Evolutionary conservation across 257 asterid species (phyloP).

Genomic region (Striga asiatica): DNA sequence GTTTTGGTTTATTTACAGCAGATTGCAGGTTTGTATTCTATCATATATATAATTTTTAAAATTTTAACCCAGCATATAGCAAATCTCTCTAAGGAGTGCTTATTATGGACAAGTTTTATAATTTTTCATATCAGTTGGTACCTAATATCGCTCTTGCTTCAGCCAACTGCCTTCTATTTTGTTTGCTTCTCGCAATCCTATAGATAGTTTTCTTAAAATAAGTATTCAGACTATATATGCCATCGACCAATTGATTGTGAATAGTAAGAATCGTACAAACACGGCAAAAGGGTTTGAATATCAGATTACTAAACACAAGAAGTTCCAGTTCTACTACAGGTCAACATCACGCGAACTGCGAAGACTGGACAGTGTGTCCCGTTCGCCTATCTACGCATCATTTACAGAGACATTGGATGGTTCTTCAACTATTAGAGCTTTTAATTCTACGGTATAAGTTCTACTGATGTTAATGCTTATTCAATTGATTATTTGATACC

Average conservation of each 20-base stretch:
- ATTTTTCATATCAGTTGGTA: too few species aligned
- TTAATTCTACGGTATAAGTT: constrained; percentile 50
- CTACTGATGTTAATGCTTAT: background rate
- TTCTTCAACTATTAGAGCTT: constrained; percentile 85
- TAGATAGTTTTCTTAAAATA: too few species aligned
- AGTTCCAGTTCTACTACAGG: constrained; percentile 80
- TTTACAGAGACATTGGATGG: constrained; percentile 94
- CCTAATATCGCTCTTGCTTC: too few species aligned
- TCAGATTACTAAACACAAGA: constrained; percentile 19
- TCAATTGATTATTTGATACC: background rate
- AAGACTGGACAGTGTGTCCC: constrained; percentile 93
- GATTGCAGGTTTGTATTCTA: too few species aligned
- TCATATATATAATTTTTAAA: too few species aligned
- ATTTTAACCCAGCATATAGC: too few species aligned
- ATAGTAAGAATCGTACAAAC: background rate
- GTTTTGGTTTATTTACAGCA: background rate
- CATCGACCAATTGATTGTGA: background rate
- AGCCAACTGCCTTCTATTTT: too few species aligned
- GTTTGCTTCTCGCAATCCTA: too few species aligned
- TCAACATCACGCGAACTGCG: constrained; percentile 92
- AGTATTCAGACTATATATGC: too few species aligned
- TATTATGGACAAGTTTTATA: too few species aligned
- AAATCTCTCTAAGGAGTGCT: too few species aligned
- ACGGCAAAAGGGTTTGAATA: background rate
- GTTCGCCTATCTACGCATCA: constrained; percentile 91